Conservation (phyloP, 2,329 filamentous ascomycete species). For the Cytospora piceae region DNA sequence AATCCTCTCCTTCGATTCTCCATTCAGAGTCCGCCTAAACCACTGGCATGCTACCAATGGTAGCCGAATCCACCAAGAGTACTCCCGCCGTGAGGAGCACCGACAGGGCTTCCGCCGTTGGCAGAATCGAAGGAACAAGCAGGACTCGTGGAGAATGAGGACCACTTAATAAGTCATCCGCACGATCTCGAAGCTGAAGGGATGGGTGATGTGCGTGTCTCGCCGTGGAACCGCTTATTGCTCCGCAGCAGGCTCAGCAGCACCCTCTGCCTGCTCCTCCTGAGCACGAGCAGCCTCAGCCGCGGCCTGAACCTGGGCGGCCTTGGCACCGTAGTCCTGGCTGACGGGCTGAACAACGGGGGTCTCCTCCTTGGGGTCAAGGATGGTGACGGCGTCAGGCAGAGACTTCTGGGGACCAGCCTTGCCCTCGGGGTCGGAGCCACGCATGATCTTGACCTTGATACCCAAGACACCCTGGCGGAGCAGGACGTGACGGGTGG, state of each 20-base stretch:
- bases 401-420: slow-evolving; percentile 95
- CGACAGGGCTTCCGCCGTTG: slow-evolving; percentile 7
- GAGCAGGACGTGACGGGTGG: slow-evolving; percentile 98
- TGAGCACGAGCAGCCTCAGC: slow-evolving; percentile 61
- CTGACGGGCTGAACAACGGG: slow-evolving; percentile 91
- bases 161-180: slow-evolving; percentile 14
- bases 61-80: slow-evolving; percentile 8
- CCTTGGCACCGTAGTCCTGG: slow-evolving; percentile 99
- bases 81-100: slow-evolving; percentile 16
- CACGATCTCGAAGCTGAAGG: slow-evolving; percentile 15
- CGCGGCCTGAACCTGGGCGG: slow-evolving; percentile 65
- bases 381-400: slow-evolving; percentile 98
- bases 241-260: slow-evolving; percentile 55
- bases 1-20: slow-evolving; percentile 20
- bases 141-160: slow-evolving; percentile 13
- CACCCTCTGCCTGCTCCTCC: slow-evolving; percentile 53
- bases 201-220: slow-evolving; percentile 23
- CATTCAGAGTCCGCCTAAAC: slow-evolving; percentile 17
- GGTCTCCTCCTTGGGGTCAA: slow-evolving; percentile 99
- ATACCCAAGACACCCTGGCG: slow-evolving; percentile 99
- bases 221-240: slow-evolving; percentile 43
- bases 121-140: slow-evolving; percentile 10
- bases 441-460: slow-evolving; percentile 99
- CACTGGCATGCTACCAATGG: slow-evolving; percentile 18
- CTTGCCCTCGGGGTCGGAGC: slow-evolving; percentile 99